Evolutionary conservation across 345 rosid genomes (phyloP).

Genomic region (Euphorbia tirucalli): DNA sequence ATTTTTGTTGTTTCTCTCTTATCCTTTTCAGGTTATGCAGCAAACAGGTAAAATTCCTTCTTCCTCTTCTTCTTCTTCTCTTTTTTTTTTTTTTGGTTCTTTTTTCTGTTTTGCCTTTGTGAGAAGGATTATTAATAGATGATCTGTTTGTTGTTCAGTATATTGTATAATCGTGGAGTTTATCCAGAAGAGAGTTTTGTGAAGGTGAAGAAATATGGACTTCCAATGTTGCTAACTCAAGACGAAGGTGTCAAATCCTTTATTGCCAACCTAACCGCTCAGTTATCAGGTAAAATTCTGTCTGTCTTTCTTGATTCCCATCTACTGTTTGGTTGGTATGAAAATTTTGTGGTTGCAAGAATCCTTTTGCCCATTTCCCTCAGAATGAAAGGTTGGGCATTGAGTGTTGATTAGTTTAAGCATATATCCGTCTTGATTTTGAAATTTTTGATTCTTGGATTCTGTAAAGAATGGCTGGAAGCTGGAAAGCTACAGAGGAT

Average conservation of each 20-base stretch:
- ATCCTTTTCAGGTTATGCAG: constrained; percentile 77
- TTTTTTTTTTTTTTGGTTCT: neutral
- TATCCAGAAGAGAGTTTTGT: constrained; percentile 90
- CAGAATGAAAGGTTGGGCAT: no score
- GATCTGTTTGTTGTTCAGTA: constrained; percentile 41
- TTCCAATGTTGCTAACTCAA: constrained; percentile 82
- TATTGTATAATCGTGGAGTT: constrained; percentile 90
- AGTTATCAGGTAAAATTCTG: constrained; percentile 61
- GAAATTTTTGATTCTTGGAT: constrained; percentile 15
- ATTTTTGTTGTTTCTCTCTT: neutral
- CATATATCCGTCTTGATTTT: neutral
- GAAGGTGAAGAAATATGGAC: constrained; percentile 96
- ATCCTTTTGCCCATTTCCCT: neutral
- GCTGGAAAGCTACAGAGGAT: constrained; percentile 86
- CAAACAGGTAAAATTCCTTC: constrained; percentile 59
- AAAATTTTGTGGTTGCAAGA: no score
- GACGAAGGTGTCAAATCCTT: constrained; percentile 88
- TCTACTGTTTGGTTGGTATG: constrained; percentile 7
- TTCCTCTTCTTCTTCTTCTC: constrained; percentile 5
- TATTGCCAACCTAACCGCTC: constrained; percentile 61
- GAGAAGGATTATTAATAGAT: constrained; percentile 10
- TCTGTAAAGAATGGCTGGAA: constrained; percentile 80
- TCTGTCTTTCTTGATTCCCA: no score
- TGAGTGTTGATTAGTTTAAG: no score
- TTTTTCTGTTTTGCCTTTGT: constrained; percentile 1